Percentiles rank a stretch among this genome's conserved stretches.
Conservation (phyloP, 805 yeast genomes). For the Saturnispora saitoi region DNA sequence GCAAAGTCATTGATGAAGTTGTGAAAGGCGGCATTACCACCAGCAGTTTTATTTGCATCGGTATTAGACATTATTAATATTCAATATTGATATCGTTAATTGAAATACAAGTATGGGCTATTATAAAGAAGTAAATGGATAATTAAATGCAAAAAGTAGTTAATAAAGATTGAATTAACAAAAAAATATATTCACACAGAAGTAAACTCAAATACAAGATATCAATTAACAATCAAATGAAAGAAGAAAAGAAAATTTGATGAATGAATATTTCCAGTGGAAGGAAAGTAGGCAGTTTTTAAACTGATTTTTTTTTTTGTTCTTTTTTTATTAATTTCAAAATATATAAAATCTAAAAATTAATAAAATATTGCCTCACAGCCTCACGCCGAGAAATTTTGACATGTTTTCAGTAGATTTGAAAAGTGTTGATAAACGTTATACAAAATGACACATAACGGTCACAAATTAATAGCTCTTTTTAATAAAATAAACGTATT, state of each 20-base stretch:
- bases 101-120: background rate
- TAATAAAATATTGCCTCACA: background rate
- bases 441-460: background rate
- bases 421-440: background rate
- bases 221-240: background rate
- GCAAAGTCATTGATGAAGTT: constrained; percentile 74
- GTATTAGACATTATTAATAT: background rate
- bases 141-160: background rate
- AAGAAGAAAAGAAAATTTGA: background rate
- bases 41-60: constrained; percentile 34
- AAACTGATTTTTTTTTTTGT: background rate
- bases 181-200: background rate
- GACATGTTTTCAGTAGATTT: background rate
- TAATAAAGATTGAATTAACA: background rate
- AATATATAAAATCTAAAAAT: background rate
- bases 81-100: background rate
- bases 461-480: too few species aligned
- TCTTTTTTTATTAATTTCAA: background rate
- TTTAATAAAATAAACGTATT: too few species aligned
- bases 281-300: background rate
- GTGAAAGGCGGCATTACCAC: constrained; percentile 85
- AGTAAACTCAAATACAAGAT: background rate
- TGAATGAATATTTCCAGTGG: background rate
- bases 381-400: background rate
- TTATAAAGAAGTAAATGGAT: background rate